Percentiles rank a stretch among this genome's conserved stretches.
Evolutionary conservation across 768 basidiomycete species (phyloP).

Genomic region (Podaxis sp.): DNA sequence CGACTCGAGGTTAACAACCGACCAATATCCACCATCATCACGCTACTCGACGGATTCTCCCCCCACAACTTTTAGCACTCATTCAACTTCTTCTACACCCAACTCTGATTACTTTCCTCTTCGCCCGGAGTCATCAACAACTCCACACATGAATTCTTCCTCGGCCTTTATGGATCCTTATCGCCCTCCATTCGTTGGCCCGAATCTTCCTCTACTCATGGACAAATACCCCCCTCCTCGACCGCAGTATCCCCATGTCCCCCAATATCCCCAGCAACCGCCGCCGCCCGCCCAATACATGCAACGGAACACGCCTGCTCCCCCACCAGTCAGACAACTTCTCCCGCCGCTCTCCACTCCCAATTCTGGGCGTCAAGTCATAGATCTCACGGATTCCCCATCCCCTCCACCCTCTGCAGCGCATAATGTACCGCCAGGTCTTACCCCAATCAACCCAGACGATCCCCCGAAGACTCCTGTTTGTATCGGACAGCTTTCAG

Average conservation of each 20-base stretch:
- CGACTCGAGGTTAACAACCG: background rate
- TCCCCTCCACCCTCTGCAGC: conserved; percentile 43
- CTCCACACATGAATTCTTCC: background rate
- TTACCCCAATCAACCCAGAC: conserved; percentile 47
- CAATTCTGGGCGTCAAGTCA: conserved; percentile 50
- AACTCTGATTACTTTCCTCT: background rate
- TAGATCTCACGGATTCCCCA: conserved; percentile 75
- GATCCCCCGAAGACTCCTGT: conserved; percentile 80
- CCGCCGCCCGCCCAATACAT: conserved; percentile 25
- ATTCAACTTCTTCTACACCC: background rate
- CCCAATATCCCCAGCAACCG: conserved; percentile 21
- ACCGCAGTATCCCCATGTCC: conserved; percentile 23
- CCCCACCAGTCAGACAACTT: conserved; percentile 20
- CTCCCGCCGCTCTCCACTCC: conserved; percentile 19
- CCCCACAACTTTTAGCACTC: conserved; percentile 10
- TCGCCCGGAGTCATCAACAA: background rate
- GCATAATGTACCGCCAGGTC: conserved; percentile 25
- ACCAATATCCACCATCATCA: conserved; percentile 13
- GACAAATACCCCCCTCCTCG: conserved; percentile 31
- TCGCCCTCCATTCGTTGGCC: conserved; percentile 53
- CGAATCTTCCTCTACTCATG: conserved; percentile 22
- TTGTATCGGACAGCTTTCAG: conserved; percentile 84
- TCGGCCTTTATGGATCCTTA: conserved; percentile 32
- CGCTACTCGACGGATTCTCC: conserved; percentile 14
- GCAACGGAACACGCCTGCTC: conserved; percentile 24